A percentile compares a stretch with the other conserved stretches of the same genome.
Evolutionary conservation across 352 stramenopile species (phyloP).

Genomic region (Thalassiosira allenii): DNA sequence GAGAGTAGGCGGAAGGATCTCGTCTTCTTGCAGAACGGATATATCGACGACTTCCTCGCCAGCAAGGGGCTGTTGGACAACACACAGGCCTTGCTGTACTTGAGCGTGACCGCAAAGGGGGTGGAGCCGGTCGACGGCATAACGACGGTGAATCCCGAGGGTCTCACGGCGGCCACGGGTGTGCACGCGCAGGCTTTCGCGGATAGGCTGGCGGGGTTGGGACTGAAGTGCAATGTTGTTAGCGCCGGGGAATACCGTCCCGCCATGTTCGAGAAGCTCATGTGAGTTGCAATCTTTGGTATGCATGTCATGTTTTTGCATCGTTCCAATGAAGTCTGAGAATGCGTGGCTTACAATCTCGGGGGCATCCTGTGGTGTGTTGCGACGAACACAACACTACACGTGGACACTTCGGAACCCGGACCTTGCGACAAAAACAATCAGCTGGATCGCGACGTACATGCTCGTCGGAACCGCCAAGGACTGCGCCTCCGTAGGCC

Average conservation of each 20-base stretch:
- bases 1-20: constrained; percentile 81
- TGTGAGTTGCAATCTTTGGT: constrained; percentile 70
- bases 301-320: too few relatives aligned
- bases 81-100: constrained; percentile 87
- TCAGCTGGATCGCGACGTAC: constrained; percentile 87
- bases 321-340: too few relatives aligned
- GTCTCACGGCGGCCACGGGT: constrained; percentile 86
- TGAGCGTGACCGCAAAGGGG: constrained; percentile 84
- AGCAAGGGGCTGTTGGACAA: constrained; percentile 81
- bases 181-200: constrained; percentile 83
- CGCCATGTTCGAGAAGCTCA: constrained; percentile 89
- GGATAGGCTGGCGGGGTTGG: constrained; percentile 73
- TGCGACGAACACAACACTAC: too few relatives aligned
- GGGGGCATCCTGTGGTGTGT: constrained; percentile 1
- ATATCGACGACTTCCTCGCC: constrained; percentile 85
- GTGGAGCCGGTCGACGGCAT: constrained; percentile 87
- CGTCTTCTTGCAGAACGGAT: constrained; percentile 90
- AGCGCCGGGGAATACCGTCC: constrained; percentile 70
- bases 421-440: too few relatives aligned
- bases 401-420: too few relatives aligned
- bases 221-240: constrained; percentile 86
- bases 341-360: too few relatives aligned
- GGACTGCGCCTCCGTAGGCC: constrained; percentile 83
- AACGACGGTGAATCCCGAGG: constrained; percentile 87
- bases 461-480: constrained; percentile 87